Base-by-base conservation (phyloP, 2,329 filamentous ascomycete genomes). In the Claviceps africana region DNA sequence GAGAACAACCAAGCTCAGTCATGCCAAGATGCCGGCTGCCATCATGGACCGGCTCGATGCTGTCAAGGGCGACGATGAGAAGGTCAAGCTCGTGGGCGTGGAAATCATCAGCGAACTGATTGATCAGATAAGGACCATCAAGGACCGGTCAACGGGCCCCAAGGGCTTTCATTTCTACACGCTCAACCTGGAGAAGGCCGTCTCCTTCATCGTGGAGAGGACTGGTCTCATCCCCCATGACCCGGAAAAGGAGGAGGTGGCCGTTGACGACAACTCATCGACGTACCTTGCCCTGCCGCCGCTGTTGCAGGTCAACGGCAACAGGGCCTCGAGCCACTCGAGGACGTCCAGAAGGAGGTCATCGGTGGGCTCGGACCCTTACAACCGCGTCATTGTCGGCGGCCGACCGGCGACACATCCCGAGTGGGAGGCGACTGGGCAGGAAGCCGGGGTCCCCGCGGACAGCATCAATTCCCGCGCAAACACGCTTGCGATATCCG, bases 101-200 rank as follows among this genome's bases (percentile, higher is more conserved):
- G 83, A 90, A 63, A 86, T 97, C 51, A 65, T 98, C 54, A 82
- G 81, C 61, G 89, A 96, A 62, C 81, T 97, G 47, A 79, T 97
- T 17, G 81, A 88, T 57, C 79, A 82, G 61, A 79, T 97, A 64
- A 86, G 85, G 67, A 72, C 75, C 53, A 72, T 83, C 57, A 81
- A 80, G 61, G 71, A 66, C 63, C 71, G 72, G 58, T 76, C 72
- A 0, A 72, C 73, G 11, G 77, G 78, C 3, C 84, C 81, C 21
- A 77, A 82, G 60, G 93, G 93, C 6, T 95, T 96, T 68, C 93
- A 98, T 65, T 97, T 98, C 69, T 98, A 96, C 68, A 97, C 93
- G 0, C 74, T 98, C 50, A 98, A 98, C 64, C 74, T 97, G 33
- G 91, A 97, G 67, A 98, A 97, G 70, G 87, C 89, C 0, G 90